Base-by-base conservation (phyloP, 2,329 filamentous ascomycete species). In the Elsinoe australis region DNA sequence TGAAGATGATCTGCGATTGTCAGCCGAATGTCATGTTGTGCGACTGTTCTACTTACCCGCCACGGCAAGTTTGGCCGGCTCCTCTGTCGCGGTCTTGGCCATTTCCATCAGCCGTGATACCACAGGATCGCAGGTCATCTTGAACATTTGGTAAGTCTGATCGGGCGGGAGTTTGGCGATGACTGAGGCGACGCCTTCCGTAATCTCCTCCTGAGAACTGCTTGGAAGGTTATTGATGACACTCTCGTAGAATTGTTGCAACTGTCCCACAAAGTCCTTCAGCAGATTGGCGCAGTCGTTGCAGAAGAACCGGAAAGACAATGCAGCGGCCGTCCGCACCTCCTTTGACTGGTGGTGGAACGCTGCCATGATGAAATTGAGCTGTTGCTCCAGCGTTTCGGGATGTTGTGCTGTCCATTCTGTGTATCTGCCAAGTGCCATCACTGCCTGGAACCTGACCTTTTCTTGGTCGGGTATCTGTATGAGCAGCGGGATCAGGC, bases 381-480 rank as follows among this genome's bases (percentile, higher is more conserved):
- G 85, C 66, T 98, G 92, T 6, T 86, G 77, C 65, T 95, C 85
- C 6, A 98, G 74, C 36, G 90, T 94, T 51, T 95, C 87, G 0
- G 90, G 87, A 60, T 98, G 92, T 39, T 87, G 82, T 4, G 92
- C 81, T 0, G 94, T 98, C 92, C 92, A 98, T 65, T 96, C 90
- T 0, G 94, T 98, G 63, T 98, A 98, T 53, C 92, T 79, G 29
- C 88, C 92, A 17, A 98, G 77, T 2, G 94, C 89, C 88, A 98
- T 95, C 60, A 96, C 95, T 4, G 90, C 90, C 53, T 94, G 90
- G 67, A 98, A 98, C 5, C 89, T 87, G n/a, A 98, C 78, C 71
- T 96, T 98, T 67, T 96, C 87, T 59, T 98, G 92, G 60, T 86
- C 83, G 0, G 92, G 92, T 52, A 98, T 94, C 61, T 94, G 86